Evolutionary conservation across 352 stramenopile species (phyloP), one percentile per base, ranked within the genome.

Genomic region (Globisporangium rhizosaccharum): DNA sequence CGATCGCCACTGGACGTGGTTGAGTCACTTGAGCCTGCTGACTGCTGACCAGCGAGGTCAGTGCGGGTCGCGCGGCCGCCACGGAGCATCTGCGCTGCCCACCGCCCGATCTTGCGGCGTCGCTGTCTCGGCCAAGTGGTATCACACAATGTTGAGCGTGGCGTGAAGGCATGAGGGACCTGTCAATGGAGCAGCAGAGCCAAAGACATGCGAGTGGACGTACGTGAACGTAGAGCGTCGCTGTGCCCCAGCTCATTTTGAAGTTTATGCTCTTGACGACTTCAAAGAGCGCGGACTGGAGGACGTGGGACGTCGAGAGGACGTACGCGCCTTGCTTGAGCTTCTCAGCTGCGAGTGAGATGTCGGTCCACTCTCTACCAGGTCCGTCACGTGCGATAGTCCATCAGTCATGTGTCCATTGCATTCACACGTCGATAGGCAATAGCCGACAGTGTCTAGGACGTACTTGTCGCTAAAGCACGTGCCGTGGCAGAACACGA

Each of bases 311-410:
- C 48, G 83, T 90, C 33, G 85, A 93, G 47, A 95, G 70, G 56
- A 95, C 92, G 68, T 76, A 95, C 20, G 83, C 73, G 50, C 85
- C 85, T 57, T 95, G 85, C 65, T 92, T 93, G 30, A 95, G 72
- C 61, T 89, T 79, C 56, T 95, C 85, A 2, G 85, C 83, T 5
- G 74, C 69, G 46, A 90, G 58, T 58, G 82, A 93, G 61, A 95
- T 92, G 52, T 87, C 72, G 1, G 67, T 53, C 85, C 85, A 95
- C 50, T 92, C 82, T 30, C 85, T 94, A 36, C 14, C 23, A 23
- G 23, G 23, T 23, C 23, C 23, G 23, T 23, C 23, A 23, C 23
- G 36, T 41, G 36, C 36, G 36, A 41, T 8, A 14, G 9, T 8
- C 36, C 9, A 28, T 28, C n/a, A 52, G 10, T 3, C 23, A 52